Evolutionary conservation across 2,329 filamentous ascomycete species (phyloP).

Genomic region (Fusarium paranaense): DNA sequence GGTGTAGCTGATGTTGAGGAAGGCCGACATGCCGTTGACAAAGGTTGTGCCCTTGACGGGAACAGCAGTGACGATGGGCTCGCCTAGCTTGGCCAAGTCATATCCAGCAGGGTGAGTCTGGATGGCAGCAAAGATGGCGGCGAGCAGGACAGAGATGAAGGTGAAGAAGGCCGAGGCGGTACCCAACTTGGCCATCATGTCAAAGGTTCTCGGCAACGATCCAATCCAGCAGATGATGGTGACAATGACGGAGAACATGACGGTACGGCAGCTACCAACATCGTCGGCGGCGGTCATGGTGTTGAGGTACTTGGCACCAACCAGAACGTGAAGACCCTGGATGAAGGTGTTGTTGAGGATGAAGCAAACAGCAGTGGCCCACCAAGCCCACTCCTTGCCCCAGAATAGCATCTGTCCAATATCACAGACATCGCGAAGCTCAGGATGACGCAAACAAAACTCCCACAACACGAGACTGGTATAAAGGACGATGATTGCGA

Average conservation of each 20-base stretch:
- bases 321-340: conserved; percentile 83
- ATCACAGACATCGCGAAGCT: conserved; percentile 92
- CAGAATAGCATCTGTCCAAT: conserved; percentile 96
- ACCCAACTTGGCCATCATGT: conserved; percentile 81
- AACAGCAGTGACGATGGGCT: conserved; percentile 75
- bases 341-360: conserved; percentile 95
- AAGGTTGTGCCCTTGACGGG: conserved; percentile 80
- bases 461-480: conserved; percentile 76
- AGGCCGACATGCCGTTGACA: conserved; percentile 84
- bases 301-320: conserved; percentile 89
- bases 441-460: conserved; percentile 90
- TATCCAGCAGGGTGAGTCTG: conserved; percentile 80
- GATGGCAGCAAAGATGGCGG: conserved; percentile 83
- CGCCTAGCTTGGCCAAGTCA: conserved; percentile 63
- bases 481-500: conserved; percentile 84
- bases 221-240: conserved; percentile 80
- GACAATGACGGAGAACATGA: conserved; percentile 81
- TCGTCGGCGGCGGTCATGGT: conserved; percentile 80
- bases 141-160: conserved; percentile 87
- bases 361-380: conserved; percentile 84
- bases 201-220: conserved; percentile 88
- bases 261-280: conserved; percentile 75
- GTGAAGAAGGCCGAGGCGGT: conserved; percentile 87
- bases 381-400: conserved; percentile 80
- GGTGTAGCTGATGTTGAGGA: conserved; percentile 95